Evolutionary conservation across 768 basidiomycete genomes (phyloP).

Genomic region (Rubroboletus pulcherrimus): DNA sequence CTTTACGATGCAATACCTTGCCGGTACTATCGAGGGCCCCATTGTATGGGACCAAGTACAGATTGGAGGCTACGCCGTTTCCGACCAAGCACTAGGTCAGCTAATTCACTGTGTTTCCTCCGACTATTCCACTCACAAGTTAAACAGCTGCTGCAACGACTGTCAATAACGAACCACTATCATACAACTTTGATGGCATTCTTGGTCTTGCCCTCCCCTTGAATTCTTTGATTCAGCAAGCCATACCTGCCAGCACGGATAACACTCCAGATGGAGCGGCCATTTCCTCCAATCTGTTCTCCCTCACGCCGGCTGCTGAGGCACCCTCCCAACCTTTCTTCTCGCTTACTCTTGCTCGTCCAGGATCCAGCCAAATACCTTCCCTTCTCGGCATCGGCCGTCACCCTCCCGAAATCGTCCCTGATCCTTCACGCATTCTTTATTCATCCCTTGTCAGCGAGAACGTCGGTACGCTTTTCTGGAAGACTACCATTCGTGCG

Average conservation of each 20-base stretch:
- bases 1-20: conserved; percentile 57
- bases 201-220: conserved; percentile 73
- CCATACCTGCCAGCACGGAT: conserved; percentile 45
- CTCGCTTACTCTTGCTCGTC: conserved; percentile 64
- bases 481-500: conserved; percentile 56
- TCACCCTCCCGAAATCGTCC: conserved; percentile 54
- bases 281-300: conserved; percentile 68
- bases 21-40: conserved; percentile 56
- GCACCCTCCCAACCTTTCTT: conserved; percentile 64
- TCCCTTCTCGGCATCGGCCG: conserved; percentile 65
- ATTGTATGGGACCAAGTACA: conserved; percentile 66
- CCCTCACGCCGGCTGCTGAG: conserved; percentile 48
- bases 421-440: conserved; percentile 47
- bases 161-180: conserved; percentile 56
- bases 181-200: conserved; percentile 57
- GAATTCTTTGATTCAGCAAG: conserved; percentile 60
- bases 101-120: background rate
- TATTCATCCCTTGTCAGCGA: conserved; percentile 48
- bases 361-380: conserved; percentile 54
- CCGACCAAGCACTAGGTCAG: conserved; percentile 68
- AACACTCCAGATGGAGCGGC: conserved; percentile 62
- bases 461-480: conserved; percentile 45
- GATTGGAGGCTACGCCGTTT: conserved; percentile 61
- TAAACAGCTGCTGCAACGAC: conserved; percentile 52
- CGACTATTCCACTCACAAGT: background rate